phyloP scores from a whole-genome alignment of 1,139 yeast species.

The Hansenula lynferdii region DNA sequence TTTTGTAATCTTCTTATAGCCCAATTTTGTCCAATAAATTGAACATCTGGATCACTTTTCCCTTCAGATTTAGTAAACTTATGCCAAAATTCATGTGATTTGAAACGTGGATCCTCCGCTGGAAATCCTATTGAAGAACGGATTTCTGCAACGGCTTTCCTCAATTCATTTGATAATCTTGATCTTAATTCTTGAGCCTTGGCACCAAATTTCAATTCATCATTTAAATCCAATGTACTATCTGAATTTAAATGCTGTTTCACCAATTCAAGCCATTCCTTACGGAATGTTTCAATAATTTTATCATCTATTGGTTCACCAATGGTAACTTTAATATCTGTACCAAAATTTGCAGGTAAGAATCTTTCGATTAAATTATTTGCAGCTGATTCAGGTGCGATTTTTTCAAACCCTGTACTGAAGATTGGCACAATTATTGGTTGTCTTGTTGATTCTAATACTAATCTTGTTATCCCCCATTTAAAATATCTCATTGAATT shows the following conservation, averaged over 20 bases:
- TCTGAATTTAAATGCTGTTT: constrained; percentile 43
- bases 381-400: constrained; percentile 75
- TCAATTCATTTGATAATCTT: constrained; percentile 60
- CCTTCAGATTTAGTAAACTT: constrained; percentile 62
- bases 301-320: constrained; percentile 70
- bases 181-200: constrained; percentile 64
- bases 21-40: constrained; percentile 75
- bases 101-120: constrained; percentile 58
- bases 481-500: constrained; percentile 91
- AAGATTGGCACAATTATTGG: constrained; percentile 92
- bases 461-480: constrained; percentile 89
- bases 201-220: constrained; percentile 55
- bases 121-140: constrained; percentile 51
- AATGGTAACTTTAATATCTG: constrained; percentile 61
- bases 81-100: constrained; percentile 69
- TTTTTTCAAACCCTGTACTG: constrained; percentile 79
- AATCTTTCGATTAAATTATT: constrained; percentile 48
- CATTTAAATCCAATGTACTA: constrained; percentile 54
- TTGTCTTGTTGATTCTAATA: constrained; percentile 75
- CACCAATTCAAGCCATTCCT: constrained; percentile 64
- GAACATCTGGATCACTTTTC: constrained; percentile 56
- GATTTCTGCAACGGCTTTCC: constrained; percentile 58
- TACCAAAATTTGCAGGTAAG: constrained; percentile 63
- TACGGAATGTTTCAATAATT: constrained; percentile 54
- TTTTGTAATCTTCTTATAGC: constrained; percentile 67